Percentiles rank a stretch among this genome's conserved stretches.
Evolutionary conservation across 1,284 basidiomycete genomes (phyloP).

Genomic region (Rhodotorula sp.): DNA sequence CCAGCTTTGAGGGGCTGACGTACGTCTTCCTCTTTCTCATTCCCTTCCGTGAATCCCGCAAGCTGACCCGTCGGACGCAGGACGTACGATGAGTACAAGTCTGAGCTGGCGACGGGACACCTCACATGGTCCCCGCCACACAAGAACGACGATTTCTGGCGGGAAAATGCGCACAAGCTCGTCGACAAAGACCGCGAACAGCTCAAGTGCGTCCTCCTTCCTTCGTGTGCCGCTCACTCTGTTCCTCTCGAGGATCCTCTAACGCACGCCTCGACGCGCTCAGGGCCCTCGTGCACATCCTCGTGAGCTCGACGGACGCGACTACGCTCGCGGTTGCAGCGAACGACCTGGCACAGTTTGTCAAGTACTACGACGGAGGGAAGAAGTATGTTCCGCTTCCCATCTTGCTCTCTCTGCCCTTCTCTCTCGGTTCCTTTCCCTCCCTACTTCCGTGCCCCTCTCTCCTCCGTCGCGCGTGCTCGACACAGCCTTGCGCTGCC

Average conservation of each 20-base stretch:
- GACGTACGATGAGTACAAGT: conserved; percentile 93
- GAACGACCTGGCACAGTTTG: conserved; percentile 91
- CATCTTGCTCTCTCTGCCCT: conserved; percentile 7
- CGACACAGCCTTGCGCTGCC: too few relatives aligned
- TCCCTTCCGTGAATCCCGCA: background rate
- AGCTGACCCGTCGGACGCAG: conserved; percentile 54
- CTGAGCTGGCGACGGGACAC: conserved; percentile 85
- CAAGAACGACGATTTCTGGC: conserved; percentile 96
- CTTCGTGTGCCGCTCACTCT: accelerated
- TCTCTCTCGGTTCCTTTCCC: background rate
- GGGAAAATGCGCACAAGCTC: conserved; percentile 82
- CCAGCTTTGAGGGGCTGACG: conserved; percentile 85
- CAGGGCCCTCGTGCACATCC: conserved; percentile 64
- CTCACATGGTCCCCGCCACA: conserved; percentile 92
- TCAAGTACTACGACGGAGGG: conserved; percentile 82
- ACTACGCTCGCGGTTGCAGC: conserved; percentile 75
- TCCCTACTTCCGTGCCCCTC: too few relatives aligned
- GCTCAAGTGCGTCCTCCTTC: conserved; percentile 63
- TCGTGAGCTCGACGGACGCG: conserved; percentile 71
- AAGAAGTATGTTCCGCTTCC: conserved; percentile 68
- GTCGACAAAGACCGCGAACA: conserved; percentile 78
- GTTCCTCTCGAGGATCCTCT: too few relatives aligned
- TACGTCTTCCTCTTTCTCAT: conserved; percentile 54
- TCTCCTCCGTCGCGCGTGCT: too few relatives aligned
- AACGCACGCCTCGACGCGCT: background rate